Evolutionary conservation across 1,139 yeast species (phyloP).

Genomic region (Magnusiomyces magnusii): DNA sequence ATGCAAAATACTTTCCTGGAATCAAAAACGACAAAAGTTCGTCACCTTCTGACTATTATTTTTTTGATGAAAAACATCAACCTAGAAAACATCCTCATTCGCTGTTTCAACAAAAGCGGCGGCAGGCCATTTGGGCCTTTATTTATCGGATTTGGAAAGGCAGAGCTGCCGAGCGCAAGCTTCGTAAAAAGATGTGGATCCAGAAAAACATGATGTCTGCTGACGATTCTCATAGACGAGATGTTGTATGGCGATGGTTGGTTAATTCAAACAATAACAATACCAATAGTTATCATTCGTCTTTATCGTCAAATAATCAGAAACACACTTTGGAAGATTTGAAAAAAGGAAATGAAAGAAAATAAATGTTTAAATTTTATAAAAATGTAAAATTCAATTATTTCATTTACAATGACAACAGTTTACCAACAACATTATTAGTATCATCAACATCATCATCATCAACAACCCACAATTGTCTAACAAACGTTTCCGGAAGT

Average conservation of each 20-base stretch:
- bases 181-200: background rate
- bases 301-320: too few relatives aligned
- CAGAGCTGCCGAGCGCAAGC: conserved; percentile 1
- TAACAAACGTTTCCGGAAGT: background rate
- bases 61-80: background rate
- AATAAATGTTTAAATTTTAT: too few relatives aligned
- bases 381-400: too few relatives aligned
- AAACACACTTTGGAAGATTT: too few relatives aligned
- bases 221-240: background rate
- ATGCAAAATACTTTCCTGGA: background rate
- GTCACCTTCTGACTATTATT: background rate
- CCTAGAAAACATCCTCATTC: background rate
- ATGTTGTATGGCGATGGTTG: conserved; percentile 1
- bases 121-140: background rate
- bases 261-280: background rate
- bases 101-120: background rate
- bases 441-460: background rate
- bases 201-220: background rate
- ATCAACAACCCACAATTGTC: background rate
- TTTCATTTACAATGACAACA: background rate
- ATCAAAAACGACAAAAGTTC: background rate
- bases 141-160: conserved; percentile 1
- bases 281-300: background rate
- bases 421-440: background rate
- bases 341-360: too few relatives aligned